Percentiles rank a stretch among this genome's conserved stretches.
Evolutionary conservation across 106 monocot genomes (phyloP).

Genomic region (Platanthera guangdongensis): DNA sequence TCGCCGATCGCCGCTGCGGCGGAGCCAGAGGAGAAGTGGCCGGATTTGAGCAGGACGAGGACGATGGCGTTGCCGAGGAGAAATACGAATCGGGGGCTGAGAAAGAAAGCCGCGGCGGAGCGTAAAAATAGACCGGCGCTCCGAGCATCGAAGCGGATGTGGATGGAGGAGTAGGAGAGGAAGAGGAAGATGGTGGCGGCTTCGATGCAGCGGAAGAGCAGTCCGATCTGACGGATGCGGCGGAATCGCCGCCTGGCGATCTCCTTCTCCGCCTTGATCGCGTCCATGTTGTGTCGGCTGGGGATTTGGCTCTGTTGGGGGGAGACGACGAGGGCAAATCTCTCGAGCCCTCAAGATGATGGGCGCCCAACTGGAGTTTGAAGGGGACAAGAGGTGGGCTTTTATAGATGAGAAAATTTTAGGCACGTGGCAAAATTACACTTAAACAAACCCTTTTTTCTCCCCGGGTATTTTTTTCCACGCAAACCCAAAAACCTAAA

Average conservation of each 20-base stretch:
- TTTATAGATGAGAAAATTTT: too few species aligned
- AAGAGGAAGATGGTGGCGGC: conserved; percentile 13
- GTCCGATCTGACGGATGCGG: conserved; percentile 9
- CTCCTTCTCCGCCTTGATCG: conserved; percentile 22
- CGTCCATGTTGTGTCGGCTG: conserved; percentile 1
- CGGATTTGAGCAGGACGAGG: conserved; percentile 13
- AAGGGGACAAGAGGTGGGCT: too few species aligned
- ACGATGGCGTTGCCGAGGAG: conserved; percentile 23
- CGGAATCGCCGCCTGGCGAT: conserved; percentile 13
- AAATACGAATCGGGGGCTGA: conserved; percentile 15
- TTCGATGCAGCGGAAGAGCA: conserved; percentile 19
- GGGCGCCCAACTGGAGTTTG: too few species aligned
- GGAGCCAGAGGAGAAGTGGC: neutral
- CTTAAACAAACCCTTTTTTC: too few species aligned
- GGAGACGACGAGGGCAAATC: too few species aligned
- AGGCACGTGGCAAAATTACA: too few species aligned
- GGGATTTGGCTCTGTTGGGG: too few species aligned
- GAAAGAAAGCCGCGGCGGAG: neutral
- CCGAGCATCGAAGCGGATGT: conserved; percentile 10
- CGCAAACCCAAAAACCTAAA: too few species aligned
- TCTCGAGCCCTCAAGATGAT: too few species aligned
- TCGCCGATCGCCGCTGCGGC: too few species aligned
- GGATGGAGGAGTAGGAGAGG: conserved; percentile 11
- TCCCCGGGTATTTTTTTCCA: too few species aligned
- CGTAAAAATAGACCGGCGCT: conserved; percentile 12